phyloP scores from a whole-genome alignment of 768 basidiomycete genomes.

The Trametes punicea region DNA sequence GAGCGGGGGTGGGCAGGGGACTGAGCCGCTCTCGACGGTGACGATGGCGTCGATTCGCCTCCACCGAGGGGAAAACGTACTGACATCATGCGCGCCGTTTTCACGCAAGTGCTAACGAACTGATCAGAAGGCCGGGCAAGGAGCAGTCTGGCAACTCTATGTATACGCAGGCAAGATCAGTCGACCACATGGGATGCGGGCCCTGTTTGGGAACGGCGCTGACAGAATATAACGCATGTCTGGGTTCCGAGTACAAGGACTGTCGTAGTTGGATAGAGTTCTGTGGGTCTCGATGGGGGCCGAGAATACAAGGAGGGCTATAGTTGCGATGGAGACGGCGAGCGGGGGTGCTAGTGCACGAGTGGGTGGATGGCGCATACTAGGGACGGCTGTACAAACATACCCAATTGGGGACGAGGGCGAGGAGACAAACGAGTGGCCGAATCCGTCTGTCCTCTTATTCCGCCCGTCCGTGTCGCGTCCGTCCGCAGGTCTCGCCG shows the following conservation, averaged over 20 bases:
- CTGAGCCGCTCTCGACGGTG: no score
- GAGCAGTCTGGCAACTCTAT: neutral
- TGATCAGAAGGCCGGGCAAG: conserved; percentile 10
- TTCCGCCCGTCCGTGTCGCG: conserved; percentile 23
- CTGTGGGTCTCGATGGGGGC: neutral
- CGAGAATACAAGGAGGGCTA: conserved; percentile 13
- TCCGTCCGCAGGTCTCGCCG: conserved; percentile 17
- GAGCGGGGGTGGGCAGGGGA: no score
- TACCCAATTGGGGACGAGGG: conserved; percentile 15
- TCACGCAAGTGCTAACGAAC: neutral
- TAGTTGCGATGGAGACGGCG: conserved; percentile 21
- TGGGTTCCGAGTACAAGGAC: conserved; percentile 10
- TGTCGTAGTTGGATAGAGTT: neutral
- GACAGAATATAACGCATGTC: neutral
- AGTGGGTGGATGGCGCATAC: no score
- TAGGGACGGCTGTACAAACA: conserved; percentile 19
- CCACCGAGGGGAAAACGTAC: neutral
- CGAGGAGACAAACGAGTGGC: conserved; percentile 25
- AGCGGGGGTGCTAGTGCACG: no score
- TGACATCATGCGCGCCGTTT: conserved; percentile 8
- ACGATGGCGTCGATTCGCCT: neutral
- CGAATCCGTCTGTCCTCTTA: conserved; percentile 30
- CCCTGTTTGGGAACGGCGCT: neutral
- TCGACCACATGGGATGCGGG: neutral
- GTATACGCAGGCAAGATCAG: neutral